Evolutionary conservation across 179 eudicot genomes (phyloP), one percentile per base, ranked within the genome.

Genomic region (Gypsophila paniculata): DNA sequence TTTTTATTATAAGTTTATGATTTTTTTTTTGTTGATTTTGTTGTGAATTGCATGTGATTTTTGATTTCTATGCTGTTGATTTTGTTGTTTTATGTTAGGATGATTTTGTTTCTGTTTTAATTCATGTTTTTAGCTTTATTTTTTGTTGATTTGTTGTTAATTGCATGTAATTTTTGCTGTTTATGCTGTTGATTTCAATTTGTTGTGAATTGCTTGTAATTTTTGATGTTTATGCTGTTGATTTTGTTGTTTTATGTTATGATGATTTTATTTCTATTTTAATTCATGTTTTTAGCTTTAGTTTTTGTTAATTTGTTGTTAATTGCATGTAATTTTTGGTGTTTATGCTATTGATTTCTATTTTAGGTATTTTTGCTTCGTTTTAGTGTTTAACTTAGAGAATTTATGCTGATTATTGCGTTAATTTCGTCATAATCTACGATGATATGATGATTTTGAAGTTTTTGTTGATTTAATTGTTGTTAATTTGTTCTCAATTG

Each of bases 71-170:
- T n/a, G n/a, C n/a, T n/a, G n/a, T n/a, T n/a, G n/a, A n/a, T n/a
- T n/a, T n/a, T n/a, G n/a, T n/a, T n/a, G n/a, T n/a, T n/a, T n/a
- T n/a, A n/a, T n/a, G n/a, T n/a, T n/a, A n/a, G n/a, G n/a, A n/a
- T n/a, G n/a, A n/a, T n/a, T n/a, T n/a, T n/a, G n/a, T n/a, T n/a
- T n/a, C n/a, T n/a, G n/a, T n/a, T n/a, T n/a, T n/a, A n/a, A n/a
- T n/a, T n/a, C n/a, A n/a, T 23, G 57, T 54, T 29, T 59, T 23
- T 59, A 59, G 63, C 29, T n/a, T n/a, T n/a, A n/a, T n/a, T n/a
- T n/a, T n/a, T n/a, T n/a, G 36, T 59, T 23, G 17, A 59, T 22
- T 59, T 23, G 5, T 25, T 23, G 5, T 11, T 23, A 11, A 11
- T 59, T 59, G 63, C 63, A 0, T 59, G 36, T 23, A 59, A 21